Base-by-base conservation (phyloP, 1,284 basidiomycete genomes). In the Meira nashicola region DNA sequence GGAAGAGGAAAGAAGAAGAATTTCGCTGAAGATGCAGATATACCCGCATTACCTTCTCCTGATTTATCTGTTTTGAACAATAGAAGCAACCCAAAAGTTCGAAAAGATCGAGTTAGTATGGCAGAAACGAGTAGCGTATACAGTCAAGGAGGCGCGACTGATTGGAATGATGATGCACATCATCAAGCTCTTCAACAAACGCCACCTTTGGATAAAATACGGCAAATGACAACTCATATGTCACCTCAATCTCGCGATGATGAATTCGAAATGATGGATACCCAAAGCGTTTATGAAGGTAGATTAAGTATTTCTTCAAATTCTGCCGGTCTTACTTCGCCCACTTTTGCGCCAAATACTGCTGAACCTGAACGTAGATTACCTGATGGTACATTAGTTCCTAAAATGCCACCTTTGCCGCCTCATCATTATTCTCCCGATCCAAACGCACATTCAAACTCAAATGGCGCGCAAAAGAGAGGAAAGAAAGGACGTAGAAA, bases 341-440 rank as follows among this genome's bases (percentile, higher is more conserved):
- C 28, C 8, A 33, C 28, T 33, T 33, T 33, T 33, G 28, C 28
- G 8, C 28, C 28, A 33, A 33, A 33, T 8, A 33, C 28, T 4
- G 46, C 6, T 40, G 52, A 28, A 54, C 57, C 15, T 17, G 47
- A 28, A 59, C 56, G n/a, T 55, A 62, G 25, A 55, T 62, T 25
- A 51, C 62, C 60, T 1, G 68, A 71, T 41, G 68, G 67, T 2
- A 69, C 67, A 1, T 23, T 62, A 17, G 43, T 69, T 5, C 68
- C 68, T 43, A 71, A 69, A 52, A 66, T 71, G 63, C 68, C 68
- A 12, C 67, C 68, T 10, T 52, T 71, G 1, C 68, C 68, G 1
- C n/a, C 14, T 21, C 28, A 33, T 33, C 28, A 33, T 33, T 33
- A 33, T 33, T 33, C 28, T 33, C 21, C 46, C 12, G 12, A 21